Conservation (phyloP, 768 basidiomycete species). For the Cytidiella melzeri region DNA sequence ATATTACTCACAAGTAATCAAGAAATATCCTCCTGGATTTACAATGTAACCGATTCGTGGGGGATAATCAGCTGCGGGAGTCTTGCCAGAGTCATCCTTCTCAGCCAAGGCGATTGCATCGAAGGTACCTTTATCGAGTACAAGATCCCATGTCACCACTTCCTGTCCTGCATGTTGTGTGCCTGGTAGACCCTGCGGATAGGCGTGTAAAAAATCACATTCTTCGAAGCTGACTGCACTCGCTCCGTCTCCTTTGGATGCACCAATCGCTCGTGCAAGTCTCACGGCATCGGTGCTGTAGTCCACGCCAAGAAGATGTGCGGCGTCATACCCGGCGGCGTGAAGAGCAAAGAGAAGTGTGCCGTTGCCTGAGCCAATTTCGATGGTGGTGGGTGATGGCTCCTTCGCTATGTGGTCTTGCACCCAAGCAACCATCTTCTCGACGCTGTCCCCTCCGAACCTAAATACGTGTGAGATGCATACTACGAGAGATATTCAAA, state of each 20-base stretch:
- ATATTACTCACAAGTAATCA: constrained; percentile 67
- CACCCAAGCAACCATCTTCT: constrained; percentile 78
- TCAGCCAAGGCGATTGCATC: constrained; percentile 76
- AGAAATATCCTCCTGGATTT: constrained; percentile 60
- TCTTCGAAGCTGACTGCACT: constrained; percentile 45
- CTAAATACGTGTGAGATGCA: constrained; percentile 30
- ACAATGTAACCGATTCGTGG: constrained; percentile 47
- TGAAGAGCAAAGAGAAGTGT: constrained; percentile 64
- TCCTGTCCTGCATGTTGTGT: neutral
- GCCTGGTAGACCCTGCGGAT: constrained; percentile 25
- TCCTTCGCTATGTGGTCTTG: constrained; percentile 44
- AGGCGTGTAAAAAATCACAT: constrained; percentile 61
- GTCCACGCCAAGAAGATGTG: constrained; percentile 59
- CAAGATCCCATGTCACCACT: constrained; percentile 55
- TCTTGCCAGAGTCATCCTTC: constrained; percentile 46
- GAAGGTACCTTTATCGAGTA: constrained; percentile 86
- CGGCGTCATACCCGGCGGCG: constrained; percentile 56
- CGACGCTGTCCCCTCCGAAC: constrained; percentile 73
- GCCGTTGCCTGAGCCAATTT: constrained; percentile 80
- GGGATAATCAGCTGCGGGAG: constrained; percentile 58
- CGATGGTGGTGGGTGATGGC: constrained; percentile 48
- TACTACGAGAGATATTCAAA: neutral
- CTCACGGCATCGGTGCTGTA: constrained; percentile 70
- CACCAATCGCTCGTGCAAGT: constrained; percentile 53
- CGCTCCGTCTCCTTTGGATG: constrained; percentile 25